Base-by-base conservation (phyloP, 495 filamentous ascomycete species). In the Neurospora sublineolata region DNA sequence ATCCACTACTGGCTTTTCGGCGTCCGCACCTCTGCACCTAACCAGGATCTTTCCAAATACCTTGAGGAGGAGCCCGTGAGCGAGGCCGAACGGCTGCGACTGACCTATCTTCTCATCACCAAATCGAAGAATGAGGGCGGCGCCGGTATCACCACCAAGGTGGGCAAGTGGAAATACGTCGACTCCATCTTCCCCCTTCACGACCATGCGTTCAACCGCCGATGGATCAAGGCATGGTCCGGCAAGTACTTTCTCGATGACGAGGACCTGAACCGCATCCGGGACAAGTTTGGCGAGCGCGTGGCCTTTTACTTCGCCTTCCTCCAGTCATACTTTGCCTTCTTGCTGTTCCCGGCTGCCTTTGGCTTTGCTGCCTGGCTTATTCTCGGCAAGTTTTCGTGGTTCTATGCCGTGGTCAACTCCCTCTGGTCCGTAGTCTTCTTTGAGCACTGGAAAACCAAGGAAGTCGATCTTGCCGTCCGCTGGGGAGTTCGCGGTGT, bases 261-360 rank as follows among this genome's bases (percentile, higher is more conserved):
- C 1, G 86, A 90, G 39, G 96, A 99, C 72, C 80, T 98, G 44
- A 89, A 91, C 73, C 88, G 90, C 69, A 96, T 99, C 70, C 86
- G 93, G n/a, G 87, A 97, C 79, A 88, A 89, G 39, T 93, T 97
- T 73, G 95, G 95, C 70, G 96, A 98, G 82, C 93, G 91, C 80
- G 93, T 98, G 70, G 95, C 92, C 33, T 97, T 94, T 77, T 99
- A 99, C 82, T 99, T 99, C 77, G 91, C 96, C 3, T 99, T 99
- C 80, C 83, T 97, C 70, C 93, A 97, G 82, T 90, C 91, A 0
- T 99, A 99, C 80, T 96, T 97, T 77, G 82, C 86, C 41, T 97
- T 97, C 78, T 82, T 97, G 37, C 79, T 92, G 11, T 93, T 95
- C 73, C 94, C 94, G 0, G 96, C 95, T 3, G 85, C 86, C 16